Conservation (phyloP, 2,329 filamentous ascomycete species). For the Chaetomium sp. region DNA sequence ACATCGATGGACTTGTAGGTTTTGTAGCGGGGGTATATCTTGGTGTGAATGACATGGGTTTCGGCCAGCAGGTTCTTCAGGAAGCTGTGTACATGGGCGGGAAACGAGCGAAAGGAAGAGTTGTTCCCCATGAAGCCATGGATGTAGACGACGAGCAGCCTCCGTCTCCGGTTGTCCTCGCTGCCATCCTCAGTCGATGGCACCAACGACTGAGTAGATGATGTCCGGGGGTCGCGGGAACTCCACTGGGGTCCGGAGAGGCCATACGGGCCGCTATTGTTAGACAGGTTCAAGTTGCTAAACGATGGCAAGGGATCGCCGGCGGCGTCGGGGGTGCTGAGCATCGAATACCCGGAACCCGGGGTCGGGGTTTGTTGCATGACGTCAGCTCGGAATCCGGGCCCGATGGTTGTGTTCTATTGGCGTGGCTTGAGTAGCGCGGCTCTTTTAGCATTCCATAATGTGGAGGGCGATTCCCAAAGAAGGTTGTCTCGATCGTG, state of each 20-base stretch:
- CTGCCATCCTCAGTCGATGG: slow-evolving; percentile 43
- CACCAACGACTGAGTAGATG: slow-evolving; percentile 51
- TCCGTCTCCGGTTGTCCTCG: slow-evolving; percentile 47
- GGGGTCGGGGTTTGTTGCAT: slow-evolving; percentile 13
- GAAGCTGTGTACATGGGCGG: slow-evolving; percentile 79
- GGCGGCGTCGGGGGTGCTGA: background rate
- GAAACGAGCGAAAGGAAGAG: slow-evolving; percentile 84
- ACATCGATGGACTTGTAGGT: slow-evolving; percentile 71
- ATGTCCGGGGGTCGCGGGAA: slow-evolving; percentile 49
- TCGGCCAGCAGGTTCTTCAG: slow-evolving; percentile 67
- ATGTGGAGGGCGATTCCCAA: background rate
- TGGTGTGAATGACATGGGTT: slow-evolving; percentile 81
- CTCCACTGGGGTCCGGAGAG: slow-evolving; percentile 24
- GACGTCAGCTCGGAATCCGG: slow-evolving; percentile 15
- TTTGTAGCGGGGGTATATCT: slow-evolving; percentile 80
- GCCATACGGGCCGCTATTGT: background rate
- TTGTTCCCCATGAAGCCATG: slow-evolving; percentile 91
- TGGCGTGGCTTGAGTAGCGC: background rate
- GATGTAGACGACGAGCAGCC: slow-evolving; percentile 77
- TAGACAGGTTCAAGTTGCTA: background rate
- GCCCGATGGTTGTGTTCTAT: background rate
- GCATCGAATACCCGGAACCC: background rate
- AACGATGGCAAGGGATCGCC: background rate
- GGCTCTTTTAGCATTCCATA: background rate
- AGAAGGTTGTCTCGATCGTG: background rate